Conservation (phyloP, 2,329 filamentous ascomycete species). For the Aspergillus latus region DNA sequence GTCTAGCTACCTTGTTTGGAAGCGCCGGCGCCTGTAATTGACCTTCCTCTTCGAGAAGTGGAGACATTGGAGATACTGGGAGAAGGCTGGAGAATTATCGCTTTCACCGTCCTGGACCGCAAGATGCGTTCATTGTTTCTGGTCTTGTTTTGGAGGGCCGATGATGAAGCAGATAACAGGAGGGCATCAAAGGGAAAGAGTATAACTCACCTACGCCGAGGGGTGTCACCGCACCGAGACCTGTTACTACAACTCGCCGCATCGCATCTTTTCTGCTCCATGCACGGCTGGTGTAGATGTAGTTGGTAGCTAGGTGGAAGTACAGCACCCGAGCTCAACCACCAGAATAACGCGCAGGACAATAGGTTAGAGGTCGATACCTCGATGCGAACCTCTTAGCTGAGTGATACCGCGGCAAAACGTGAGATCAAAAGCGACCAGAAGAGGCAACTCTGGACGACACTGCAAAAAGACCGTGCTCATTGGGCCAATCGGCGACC, state of each 20-base stretch:
- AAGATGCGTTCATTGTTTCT: background rate
- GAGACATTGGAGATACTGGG: constrained; percentile 22
- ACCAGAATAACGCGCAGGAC: background rate
- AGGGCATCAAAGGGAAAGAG: background rate
- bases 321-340: background rate
- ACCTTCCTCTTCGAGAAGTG: constrained; percentile 38
- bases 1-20: constrained; percentile 20
- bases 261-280: constrained; percentile 29
- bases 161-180: background rate
- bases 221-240: constrained; percentile 78
- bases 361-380: background rate
- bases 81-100: constrained; percentile 6
- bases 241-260: constrained; percentile 76
- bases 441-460: constrained; percentile 43
- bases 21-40: constrained; percentile 23
- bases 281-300: background rate
- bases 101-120: background rate
- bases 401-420: constrained; percentile 4
- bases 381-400: background rate
- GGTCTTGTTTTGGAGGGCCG: background rate
- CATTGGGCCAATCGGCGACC: constrained; percentile 12
- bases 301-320: background rate
- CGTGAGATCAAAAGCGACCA: constrained; percentile 13
- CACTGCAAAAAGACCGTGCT: constrained; percentile 1
- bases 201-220: constrained; percentile 66